Conservation (phyloP, 164 flowering plant species). For the Tinospora cordifolia region DNA sequence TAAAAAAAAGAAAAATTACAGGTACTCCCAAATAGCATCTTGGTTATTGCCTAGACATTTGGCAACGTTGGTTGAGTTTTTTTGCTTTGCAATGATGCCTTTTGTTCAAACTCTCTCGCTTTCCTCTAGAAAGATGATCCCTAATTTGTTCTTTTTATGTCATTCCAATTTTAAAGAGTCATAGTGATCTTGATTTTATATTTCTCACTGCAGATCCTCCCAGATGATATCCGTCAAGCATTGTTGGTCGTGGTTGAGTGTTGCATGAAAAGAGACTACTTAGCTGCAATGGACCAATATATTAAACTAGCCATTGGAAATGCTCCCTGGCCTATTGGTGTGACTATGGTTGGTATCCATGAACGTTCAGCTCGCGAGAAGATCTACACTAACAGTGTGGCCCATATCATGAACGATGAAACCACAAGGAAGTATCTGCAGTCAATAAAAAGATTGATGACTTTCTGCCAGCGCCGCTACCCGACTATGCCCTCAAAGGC, state of each 20-base stretch:
- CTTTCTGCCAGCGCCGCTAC: slow-evolving; percentile 83
- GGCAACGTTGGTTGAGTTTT: too few species aligned
- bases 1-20: too few species aligned
- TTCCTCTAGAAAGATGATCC: too few species aligned
- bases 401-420: slow-evolving; percentile 98
- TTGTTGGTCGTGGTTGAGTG: slow-evolving; percentile 67
- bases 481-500: slow-evolving; percentile 95
- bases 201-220: slow-evolving; percentile 51
- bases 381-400: slow-evolving; percentile 95
- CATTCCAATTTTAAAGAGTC: background rate
- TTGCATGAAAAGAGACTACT: slow-evolving; percentile 81
- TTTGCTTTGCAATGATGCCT: too few species aligned
- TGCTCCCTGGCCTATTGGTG: slow-evolving; percentile 99
- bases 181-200: background rate
- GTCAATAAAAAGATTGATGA: slow-evolving; percentile 89
- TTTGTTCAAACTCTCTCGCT: too few species aligned
- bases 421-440: slow-evolving; percentile 96
- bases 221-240: slow-evolving; percentile 80
- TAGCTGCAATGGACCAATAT: slow-evolving; percentile 94
- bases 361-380: slow-evolving; percentile 99
- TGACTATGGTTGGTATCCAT: slow-evolving; percentile 99
- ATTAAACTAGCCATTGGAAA: slow-evolving; percentile 94
- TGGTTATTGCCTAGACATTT: too few species aligned
- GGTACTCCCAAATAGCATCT: too few species aligned
- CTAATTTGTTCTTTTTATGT: background rate